Percentiles rank a stretch among this genome's conserved stretches.
These are phyloP conservation scores for Suhomyces wounanorum DNA, from an alignment of 1,139 yeast species.

Conservation along the genomic window DNA sequence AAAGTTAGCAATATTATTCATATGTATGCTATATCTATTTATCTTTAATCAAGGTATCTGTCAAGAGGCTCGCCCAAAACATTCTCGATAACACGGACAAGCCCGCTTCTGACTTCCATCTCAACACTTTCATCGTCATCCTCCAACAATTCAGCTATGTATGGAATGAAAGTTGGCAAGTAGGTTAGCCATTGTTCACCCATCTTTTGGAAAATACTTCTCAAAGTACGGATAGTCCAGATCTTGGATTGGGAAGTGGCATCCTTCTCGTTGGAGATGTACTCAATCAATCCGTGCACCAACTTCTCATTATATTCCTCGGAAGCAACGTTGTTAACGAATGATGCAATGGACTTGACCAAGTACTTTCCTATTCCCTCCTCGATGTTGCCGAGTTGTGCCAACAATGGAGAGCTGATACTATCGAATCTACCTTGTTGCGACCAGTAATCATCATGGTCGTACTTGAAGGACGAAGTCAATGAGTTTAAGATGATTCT, in stretches of 20 bases:
- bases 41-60: constrained; percentile 73
- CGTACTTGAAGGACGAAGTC: constrained; percentile 79
- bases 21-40: background rate
- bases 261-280: constrained; percentile 39
- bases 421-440: constrained; percentile 81
- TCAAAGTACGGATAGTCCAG: constrained; percentile 82
- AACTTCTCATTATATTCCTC: constrained; percentile 74
- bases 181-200: constrained; percentile 94
- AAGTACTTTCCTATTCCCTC: constrained; percentile 72
- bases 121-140: constrained; percentile 96
- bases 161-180: constrained; percentile 92
- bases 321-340: constrained; percentile 72
- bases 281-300: constrained; percentile 40
- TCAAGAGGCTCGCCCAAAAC: constrained; percentile 95
- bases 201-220: constrained; percentile 81
- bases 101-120: constrained; percentile 85
- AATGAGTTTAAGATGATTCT: constrained; percentile 73
- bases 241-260: constrained; percentile 51
- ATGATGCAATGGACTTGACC: constrained; percentile 75
- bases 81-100: constrained; percentile 87
- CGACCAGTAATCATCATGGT: constrained; percentile 94
- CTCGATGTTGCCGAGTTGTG: constrained; percentile 68
- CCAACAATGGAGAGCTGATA: constrained; percentile 60
- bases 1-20: too few relatives aligned
- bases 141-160: constrained; percentile 91